Evolutionary conservation across 306 rosid genomes (phyloP), one percentile per base, ranked within the genome.

Genomic region (Begonia loranthoides): DNA sequence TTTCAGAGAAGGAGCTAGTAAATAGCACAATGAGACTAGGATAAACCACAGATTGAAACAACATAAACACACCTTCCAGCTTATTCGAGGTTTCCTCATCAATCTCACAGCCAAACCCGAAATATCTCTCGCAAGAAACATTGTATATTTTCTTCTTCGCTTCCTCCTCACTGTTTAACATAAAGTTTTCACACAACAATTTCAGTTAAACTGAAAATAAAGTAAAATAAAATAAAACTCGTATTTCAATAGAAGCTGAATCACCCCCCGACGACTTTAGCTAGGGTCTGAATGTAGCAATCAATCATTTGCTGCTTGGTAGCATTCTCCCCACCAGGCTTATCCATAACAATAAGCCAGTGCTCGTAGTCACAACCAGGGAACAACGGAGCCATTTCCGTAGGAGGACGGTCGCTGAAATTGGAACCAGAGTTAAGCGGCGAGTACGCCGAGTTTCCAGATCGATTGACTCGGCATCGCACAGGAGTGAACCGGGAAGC

Each of bases 311-410:
- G 78, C 49, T 92, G 75, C 65, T 92, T 92, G 28, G 72, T 51
- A 17, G 94, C 93, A 4, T 72, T 82, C 24, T 78, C 89, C 0
- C 99, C 99, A 0, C 94, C 96, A 12, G 99, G 99, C 58, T 83
- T 75, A 6, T 92, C 99, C 81, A 92, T 86, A 17, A 92, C 84
- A 17, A 92, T 92, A 58, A 92, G 96, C 94, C 93, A 92, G 74
- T 92, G 99, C 64, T 86, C 62, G 61, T 92, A 92, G 56, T 92
- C 99, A 17, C 99, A 92, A 1, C 96, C 99, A 0, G 96, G 96
- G 70, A 92, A 92, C 2, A 92, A 93, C 0, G 99, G 96, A 0
- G 96, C 96, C 99, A 92, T 86, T 55, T 92, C 96, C 0, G 93
- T 80, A 33, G 96, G 99, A 0, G 96, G 96, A 0, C 99, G 88